Base-by-base conservation (phyloP, 768 basidiomycete genomes). In the Dioszegia crocea region DNA sequence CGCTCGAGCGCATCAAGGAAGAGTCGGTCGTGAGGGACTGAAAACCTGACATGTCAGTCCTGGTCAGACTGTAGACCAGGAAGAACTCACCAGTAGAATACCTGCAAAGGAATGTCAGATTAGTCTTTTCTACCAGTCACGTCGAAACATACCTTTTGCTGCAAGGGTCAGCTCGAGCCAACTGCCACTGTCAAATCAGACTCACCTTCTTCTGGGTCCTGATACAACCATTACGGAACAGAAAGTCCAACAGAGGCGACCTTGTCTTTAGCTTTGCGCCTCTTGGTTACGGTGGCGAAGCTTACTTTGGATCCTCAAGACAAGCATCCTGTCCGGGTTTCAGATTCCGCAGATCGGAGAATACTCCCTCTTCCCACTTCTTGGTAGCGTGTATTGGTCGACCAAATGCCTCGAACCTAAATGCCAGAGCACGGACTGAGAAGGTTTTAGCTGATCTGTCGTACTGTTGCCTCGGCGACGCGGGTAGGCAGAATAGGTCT, bases 301-400 rank as follows among this genome's bases (percentile, higher is more conserved):
- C 63, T 55, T 45, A 79, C 84, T 97, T 97, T n/a, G 93, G 92
- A 66, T 96, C 93, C 76, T 97, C 93, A 23, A 97, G 79, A 67
- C 86, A 88, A 26, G 93, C 91, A 75, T 96, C 93, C 0, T 86
- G 82, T 11, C 93, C 93, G 0, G 92, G 92, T 78, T 96, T 96
- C 61, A 97, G 81, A 71, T 97, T 97, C 23, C 93, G 80, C 61
- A 97, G 81, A 77, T 97, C 93, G 51, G 86, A 87, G 70, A 97
- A 97, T 43, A 97, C 87, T 51, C 93, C 93, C 78, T 97, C 93
- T 75, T 97, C 93, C 68, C 94, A 97, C 77, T 97, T 97, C 78
- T 96, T 96, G 83, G 58, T 61, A 70, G 91, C 90, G 57, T 83
- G 81, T 39, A 97, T 90, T 0, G 92, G 93, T 9, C 93, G 81